Evolutionary conservation across 192 early-diverging fungal genomes (phyloP).

Genomic region (Coemansia sp.): DNA sequence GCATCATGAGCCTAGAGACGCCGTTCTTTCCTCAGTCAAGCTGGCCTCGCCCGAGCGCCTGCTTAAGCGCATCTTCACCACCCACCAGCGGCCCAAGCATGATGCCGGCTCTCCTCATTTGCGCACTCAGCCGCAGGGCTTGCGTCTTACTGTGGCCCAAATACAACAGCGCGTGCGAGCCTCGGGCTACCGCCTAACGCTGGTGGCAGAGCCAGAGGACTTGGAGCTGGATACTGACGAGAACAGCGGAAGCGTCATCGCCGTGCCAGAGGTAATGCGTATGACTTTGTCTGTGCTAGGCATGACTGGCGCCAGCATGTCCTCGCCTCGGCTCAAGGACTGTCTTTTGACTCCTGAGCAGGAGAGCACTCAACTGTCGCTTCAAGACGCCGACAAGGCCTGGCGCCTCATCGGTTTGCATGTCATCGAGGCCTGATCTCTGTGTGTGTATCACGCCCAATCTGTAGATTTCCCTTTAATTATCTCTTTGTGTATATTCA

Average conservation of each 20-base stretch:
- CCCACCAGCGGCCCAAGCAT: slow-evolving; percentile 43
- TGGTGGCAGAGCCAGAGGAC: slow-evolving; percentile 44
- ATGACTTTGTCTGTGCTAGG: slow-evolving; percentile 53
- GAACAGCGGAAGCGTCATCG: slow-evolving; percentile 46
- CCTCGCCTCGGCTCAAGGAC: slow-evolving; percentile 16
- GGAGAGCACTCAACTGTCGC: slow-evolving; percentile 33
- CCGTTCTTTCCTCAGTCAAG: slow-evolving; percentile 4
- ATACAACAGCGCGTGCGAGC: slow-evolving; percentile 51
- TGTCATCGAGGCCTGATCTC: slow-evolving; percentile 39
- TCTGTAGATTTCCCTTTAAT: background rate
- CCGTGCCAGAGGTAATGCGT: slow-evolving; percentile 49
- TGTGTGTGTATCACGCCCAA: background rate
- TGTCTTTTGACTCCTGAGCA: slow-evolving; percentile 43
- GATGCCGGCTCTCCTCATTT: background rate
- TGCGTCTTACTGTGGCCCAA: slow-evolving; percentile 36
- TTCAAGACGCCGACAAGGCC: slow-evolving; percentile 39
- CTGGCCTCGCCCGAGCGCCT: slow-evolving; percentile 44
- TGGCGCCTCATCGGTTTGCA: slow-evolving; percentile 52
- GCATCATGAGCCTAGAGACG: slow-evolving; percentile 14
- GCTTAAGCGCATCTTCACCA: slow-evolving; percentile 47
- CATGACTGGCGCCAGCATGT: slow-evolving; percentile 20
- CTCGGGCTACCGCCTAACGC: slow-evolving; percentile 41
- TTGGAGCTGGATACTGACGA: slow-evolving; percentile 46
- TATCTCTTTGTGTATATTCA: background rate
- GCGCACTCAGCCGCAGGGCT: background rate